phyloP scores from a whole-genome alignment of 2,329 filamentous ascomycete genomes.

The Fusarium albosuccineum region DNA sequence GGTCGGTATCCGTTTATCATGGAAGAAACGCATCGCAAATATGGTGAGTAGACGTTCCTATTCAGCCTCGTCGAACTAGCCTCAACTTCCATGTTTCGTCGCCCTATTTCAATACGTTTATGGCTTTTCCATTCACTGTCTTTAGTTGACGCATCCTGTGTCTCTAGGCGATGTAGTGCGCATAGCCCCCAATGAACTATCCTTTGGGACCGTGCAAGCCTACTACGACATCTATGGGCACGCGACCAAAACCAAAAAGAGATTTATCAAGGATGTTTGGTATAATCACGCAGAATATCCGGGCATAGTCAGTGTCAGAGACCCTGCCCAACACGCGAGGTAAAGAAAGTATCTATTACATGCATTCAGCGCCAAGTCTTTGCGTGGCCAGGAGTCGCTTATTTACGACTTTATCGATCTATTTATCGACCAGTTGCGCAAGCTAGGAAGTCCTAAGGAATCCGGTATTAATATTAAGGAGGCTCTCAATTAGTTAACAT shows the following conservation, averaged over 20 bases:
- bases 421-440: constrained; percentile 11
- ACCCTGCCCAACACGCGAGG: constrained; percentile 18
- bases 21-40: constrained; percentile 17
- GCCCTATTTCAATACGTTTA: too few relatives aligned
- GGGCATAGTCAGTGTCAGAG: constrained; percentile 13
- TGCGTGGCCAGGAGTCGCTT: constrained; percentile 17
- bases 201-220: constrained; percentile 24
- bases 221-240: constrained; percentile 38
- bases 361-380: constrained; percentile 23
- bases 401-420: constrained; percentile 6
- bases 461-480: constrained; percentile 10
- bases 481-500: constrained; percentile 29
- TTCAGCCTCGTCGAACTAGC: too few relatives aligned
- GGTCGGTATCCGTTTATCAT: constrained; percentile 5
- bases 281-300: constrained; percentile 10
- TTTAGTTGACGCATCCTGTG: too few relatives aligned
- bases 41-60: constrained; percentile 11
- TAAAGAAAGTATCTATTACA: constrained; percentile 26
- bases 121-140: too few relatives aligned
- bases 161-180: constrained; percentile 28
- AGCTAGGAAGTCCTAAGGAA: neutral
- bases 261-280: constrained; percentile 26
- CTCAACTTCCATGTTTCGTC: too few relatives aligned
- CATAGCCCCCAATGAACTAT: constrained; percentile 32
- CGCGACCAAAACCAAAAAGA: constrained; percentile 7